Percentiles rank a stretch among this genome's conserved stretches.
These are phyloP conservation scores for Termitomyces sp. DNA, from an alignment of 768 basidiomycete genomes.

Conservation along the genomic window DNA sequence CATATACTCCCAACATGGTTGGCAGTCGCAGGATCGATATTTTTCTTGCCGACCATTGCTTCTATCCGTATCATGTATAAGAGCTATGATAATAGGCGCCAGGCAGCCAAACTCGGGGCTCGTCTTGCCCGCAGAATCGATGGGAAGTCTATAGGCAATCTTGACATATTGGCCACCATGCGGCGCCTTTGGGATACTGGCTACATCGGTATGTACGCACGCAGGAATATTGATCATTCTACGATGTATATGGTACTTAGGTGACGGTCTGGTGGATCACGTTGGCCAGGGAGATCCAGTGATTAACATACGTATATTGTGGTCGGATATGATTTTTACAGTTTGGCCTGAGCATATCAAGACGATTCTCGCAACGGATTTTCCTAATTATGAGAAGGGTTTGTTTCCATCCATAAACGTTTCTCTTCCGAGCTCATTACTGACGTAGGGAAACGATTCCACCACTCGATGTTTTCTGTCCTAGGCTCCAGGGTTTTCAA, in stretches of 20 bases:
- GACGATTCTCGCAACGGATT: constrained; percentile 52
- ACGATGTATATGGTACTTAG: constrained; percentile 22
- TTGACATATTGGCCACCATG: constrained; percentile 37
- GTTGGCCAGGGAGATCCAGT: constrained; percentile 36
- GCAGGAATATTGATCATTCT: not conserved
- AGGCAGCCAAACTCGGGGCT: constrained; percentile 43
- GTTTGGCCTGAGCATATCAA: constrained; percentile 54
- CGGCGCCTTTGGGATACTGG: constrained; percentile 37
- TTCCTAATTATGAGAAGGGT: constrained; percentile 61
- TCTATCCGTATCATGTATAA: constrained; percentile 26
- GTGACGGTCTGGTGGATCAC: constrained; percentile 36
- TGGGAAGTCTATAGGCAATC: constrained; percentile 41
- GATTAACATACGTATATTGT: constrained; percentile 43
- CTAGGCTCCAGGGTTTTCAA: constrained; percentile 70
- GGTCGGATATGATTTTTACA: constrained; percentile 44
- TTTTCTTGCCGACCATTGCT: constrained; percentile 31
- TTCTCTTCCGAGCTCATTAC: not conserved
- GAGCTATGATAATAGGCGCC: constrained; percentile 26
- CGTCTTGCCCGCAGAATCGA: constrained; percentile 33
- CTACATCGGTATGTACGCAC: constrained; percentile 41
- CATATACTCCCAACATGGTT: constrained; percentile 34
- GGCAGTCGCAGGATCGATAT: constrained; percentile 24
- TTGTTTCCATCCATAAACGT: not conserved
- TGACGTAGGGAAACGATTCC: constrained; percentile 38
- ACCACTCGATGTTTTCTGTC: constrained; percentile 39